Evolutionary conservation across 1,284 basidiomycete genomes (phyloP), one percentile per base, ranked within the genome.

Genomic region (Cronartium quercuum): DNA sequence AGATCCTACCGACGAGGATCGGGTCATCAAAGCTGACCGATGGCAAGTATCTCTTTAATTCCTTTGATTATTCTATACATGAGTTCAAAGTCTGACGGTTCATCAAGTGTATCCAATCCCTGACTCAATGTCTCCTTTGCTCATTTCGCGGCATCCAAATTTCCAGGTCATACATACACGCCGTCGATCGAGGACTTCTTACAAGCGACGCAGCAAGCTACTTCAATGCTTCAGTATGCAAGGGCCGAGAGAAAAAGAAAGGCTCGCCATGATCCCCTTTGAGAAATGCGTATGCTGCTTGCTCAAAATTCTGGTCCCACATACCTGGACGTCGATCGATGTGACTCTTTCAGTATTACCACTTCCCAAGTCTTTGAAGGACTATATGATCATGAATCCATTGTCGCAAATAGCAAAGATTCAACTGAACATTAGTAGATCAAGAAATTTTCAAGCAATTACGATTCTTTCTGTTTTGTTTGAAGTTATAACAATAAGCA

Each of bases 81-180:
- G 9, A 21, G 6, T 3, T 41, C 5, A 37, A 37, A 47, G 34
- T 21, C 15, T 63, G 13, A 29, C 34, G 24, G 64, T 12, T 44
- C 6, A 40, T 41, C 15, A 42, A n/a, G 6, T 24, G 38, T n/a
- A 3, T 7, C 1, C 9, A 18, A 55, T 21, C 18, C 51, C 40
- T 10, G 10, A 12, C 10, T 47, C 10, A 44, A 34, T 40, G 15
- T 42, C 41, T 40, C 7, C 18, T 42, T 65, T 65, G 18, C 2
- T 13, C 6, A 21, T n/a, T 41, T 24, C n/a, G n/a, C n/a, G 24
- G 15, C 3, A 18, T 44, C 12, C 9, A 29, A 21, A 24, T 70
- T 6, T 66, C 9, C 76, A 90, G 89, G 89, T 89, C 89, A 1
- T 91, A 91, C 79, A 80, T 87, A n/a, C 86, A 88, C 67, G 89